Conservation (phyloP, 129 eudicot genomes). For the Pseudognaphalium luteoalbum region DNA sequence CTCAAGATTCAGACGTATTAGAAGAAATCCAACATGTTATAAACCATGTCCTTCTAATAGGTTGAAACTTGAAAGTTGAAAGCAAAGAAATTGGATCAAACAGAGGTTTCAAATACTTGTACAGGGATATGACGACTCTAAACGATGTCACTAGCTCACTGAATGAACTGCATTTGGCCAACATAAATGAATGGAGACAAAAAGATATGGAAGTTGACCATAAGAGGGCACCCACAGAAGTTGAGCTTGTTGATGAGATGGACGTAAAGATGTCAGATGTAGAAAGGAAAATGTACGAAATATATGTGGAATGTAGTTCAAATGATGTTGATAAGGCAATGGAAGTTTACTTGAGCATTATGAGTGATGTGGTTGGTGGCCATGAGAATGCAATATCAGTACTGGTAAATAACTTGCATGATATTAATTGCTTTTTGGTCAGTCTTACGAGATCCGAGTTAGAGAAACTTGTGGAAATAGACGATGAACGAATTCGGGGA, state of each 20-base stretch:
- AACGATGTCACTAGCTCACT: slow-evolving; percentile 24
- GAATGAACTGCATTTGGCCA: slow-evolving; percentile 20
- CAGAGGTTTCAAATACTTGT: no score
- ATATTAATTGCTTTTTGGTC: slow-evolving; percentile 28
- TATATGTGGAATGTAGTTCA: slow-evolving; percentile 27
- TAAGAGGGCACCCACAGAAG: background rate
- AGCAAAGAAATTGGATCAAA: no score
- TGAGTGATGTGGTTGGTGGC: slow-evolving; percentile 40
- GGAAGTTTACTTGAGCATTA: slow-evolving; percentile 32
- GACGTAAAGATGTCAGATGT: slow-evolving; percentile 24
- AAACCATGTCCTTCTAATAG: no score
- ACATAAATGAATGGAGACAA: slow-evolving; percentile 14
- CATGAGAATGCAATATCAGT: slow-evolving; percentile 30
- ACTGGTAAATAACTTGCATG: slow-evolving; percentile 11
- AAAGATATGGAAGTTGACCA: slow-evolving; percentile 32
- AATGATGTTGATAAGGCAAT: slow-evolving; percentile 6
- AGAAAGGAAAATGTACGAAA: slow-evolving; percentile 28
- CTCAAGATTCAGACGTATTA: no score
- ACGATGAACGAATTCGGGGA: slow-evolving; percentile 32
- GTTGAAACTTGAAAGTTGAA: no score
- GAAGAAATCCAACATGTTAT: no score
- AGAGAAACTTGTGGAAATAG: slow-evolving; percentile 35
- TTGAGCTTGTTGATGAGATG: slow-evolving; percentile 10
- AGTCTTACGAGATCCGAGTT: slow-evolving; percentile 30
- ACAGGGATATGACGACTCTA: slow-evolving; percentile 13